Base-by-base conservation (phyloP, 2,329 filamentous ascomycete genomes). In the Colletotrichum paranaense region DNA sequence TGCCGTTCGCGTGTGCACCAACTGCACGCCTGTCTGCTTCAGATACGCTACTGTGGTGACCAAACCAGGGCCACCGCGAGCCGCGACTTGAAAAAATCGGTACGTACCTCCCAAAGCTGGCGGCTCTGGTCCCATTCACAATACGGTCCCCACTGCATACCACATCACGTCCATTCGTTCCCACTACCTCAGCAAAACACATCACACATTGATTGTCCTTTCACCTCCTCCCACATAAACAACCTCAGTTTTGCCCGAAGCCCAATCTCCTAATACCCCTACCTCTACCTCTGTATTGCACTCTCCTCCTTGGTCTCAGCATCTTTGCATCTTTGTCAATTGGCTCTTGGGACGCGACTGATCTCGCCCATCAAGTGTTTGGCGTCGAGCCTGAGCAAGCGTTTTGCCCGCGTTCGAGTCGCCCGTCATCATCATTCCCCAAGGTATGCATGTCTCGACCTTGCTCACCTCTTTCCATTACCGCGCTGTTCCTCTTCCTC, bases 111-210 rank as follows among this genome's bases (percentile, higher is more conserved):
- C 19, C 49, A 32, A n/a, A 49, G 42, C 42, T n/a, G 19, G 42
- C 42, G 42, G 42, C 16, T 57, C 24, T 14, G 32, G n/a, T 30
- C 66, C 59, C 59, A 32, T 68, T 69, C 59, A 55, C 70, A 70
- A 73, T 73, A 65, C 22, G 22, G 42, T 56, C 65, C 70, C 67
- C 70, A 73, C 72, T 55, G 22, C 68, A 72, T 66, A 71, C 71
- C 67, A 73, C 72, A 72, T 74, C 72, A 74, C 72, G 72, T 74
- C 72, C 60, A 65, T 32, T 32, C 24, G 71, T 72, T 74, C 62
- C 68, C 72, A 72, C 72, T 67, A 67, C 68, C 72, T 71, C 42
- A 67, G 72, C 68, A 74, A 74, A 70, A 73, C 70, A 73, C 66
- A 70, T 62, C 63, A 65, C 67, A 62, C 67, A 70, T 57, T 56